Base-by-base conservation (phyloP, 768 basidiomycete genomes). In the Gloeopeniophorella convolvens region DNA sequence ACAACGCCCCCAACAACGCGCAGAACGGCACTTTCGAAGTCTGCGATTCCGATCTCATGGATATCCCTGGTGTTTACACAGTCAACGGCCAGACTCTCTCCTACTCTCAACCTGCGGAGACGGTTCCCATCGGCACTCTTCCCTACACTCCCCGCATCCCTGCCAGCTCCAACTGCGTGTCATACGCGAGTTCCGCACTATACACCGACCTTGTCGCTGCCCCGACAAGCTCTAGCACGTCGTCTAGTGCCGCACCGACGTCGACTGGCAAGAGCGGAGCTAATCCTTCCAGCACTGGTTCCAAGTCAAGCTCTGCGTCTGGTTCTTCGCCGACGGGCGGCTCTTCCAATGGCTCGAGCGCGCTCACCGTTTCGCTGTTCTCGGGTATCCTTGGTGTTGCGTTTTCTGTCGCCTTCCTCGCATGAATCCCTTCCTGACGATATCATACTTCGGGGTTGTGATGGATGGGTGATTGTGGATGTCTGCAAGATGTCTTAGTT, bases 1-100 rank as follows among this genome's bases (percentile, higher is more conserved):
- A 80, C 72, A 90, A 89, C 63, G 82, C 77, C 15, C 88, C 88
- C 13, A 79, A 76, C 63, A 65, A 70, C 28, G 83, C 83, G 30
- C 63, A 73, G 41, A 69, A 80, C 37, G 76, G 74, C 24, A 69
- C 70, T 0, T 90, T 86, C 67, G 77, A 80, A 50, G 67, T 72
- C 7, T 91, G 89, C 68, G 61, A 75, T 8, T 79, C 80, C 20
- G 83, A 86, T n/a, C 69, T 77, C 61, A 79, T 82, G 70, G 70
- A 72, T 13, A 72, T 72, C 44, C 79, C 80, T 7, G 86, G 85
- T 42, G 58, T 72, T 45, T 77, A 73, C 62, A 65, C 65, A 10
- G 42, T 60, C 5, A 58, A 63, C 45, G 78, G 81, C 23, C 59
- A 64, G 41, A 68, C 69, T 12, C 10, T 59, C 24, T 74, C 77